Evolutionary conservation across 306 rosid species (phyloP).

Genomic region (Castanospermum australe): DNA sequence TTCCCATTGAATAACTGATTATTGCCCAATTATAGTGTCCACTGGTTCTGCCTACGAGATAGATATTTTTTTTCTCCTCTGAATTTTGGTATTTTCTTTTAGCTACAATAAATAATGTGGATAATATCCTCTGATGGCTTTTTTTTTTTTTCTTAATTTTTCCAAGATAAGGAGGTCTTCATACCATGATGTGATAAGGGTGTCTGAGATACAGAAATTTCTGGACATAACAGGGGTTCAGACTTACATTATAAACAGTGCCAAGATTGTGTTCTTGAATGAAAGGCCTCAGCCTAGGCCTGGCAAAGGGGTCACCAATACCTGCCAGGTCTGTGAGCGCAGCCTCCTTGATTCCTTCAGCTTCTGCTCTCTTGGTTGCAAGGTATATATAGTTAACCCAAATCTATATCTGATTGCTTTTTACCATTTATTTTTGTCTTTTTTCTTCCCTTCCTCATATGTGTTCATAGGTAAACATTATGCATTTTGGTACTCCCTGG

Average conservation of each 20-base stretch:
- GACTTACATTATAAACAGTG: slow-evolving; percentile 72
- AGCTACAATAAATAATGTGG: slow-evolving; percentile 16
- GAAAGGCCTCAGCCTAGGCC: slow-evolving; percentile 83
- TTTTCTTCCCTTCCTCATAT: too few relatives aligned
- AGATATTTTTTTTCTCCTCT: not conserved
- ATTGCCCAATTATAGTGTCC: slow-evolving; percentile 16
- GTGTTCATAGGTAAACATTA: too few relatives aligned
- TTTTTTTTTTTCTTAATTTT: not conserved
- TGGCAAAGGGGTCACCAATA: slow-evolving; percentile 63
- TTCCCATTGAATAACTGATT: slow-evolving; percentile 8
- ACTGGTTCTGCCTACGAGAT: slow-evolving; percentile 8
- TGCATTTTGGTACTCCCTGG: not conserved
- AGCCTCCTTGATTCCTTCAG: slow-evolving; percentile 71
- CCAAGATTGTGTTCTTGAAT: slow-evolving; percentile 71
- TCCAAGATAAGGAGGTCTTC: slow-evolving; percentile 74
- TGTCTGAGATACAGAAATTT: slow-evolving; percentile 71
- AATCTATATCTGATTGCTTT: not conserved
- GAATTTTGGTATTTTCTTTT: not conserved
- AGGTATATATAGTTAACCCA: slow-evolving; percentile 34
- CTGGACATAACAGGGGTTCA: slow-evolving; percentile 72
- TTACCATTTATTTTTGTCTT: not conserved
- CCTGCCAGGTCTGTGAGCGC: slow-evolving; percentile 72
- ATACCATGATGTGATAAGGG: slow-evolving; percentile 83
- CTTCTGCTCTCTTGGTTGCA: slow-evolving; percentile 80
- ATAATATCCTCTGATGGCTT: slow-evolving; percentile 30